phyloP scores from a whole-genome alignment of 805 yeast species.

The Ogataea methanolica region DNA sequence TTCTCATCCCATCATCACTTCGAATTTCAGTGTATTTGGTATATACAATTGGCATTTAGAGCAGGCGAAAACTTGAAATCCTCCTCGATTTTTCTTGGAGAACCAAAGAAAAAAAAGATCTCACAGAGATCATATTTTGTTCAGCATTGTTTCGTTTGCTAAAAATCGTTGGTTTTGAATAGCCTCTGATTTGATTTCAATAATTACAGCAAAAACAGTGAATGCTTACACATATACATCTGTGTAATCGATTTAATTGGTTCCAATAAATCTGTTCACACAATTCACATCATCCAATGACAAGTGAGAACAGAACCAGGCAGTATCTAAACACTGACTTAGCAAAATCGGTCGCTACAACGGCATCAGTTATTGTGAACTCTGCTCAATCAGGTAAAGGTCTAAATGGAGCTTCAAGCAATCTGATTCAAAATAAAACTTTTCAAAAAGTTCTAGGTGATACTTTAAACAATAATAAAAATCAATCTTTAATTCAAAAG shows the following conservation, averaged over 20 bases:
- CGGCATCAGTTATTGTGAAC: constrained; percentile 48
- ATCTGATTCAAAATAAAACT: constrained; percentile 21
- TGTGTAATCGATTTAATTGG: background rate
- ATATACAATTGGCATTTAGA: too few species aligned
- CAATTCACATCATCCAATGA: background rate
- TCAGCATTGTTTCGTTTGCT: too few species aligned
- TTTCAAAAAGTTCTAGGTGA: constrained; percentile 46
- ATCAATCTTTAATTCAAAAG: constrained; percentile 18
- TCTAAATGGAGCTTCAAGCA: constrained; percentile 9
- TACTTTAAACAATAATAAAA: constrained; percentile 32
- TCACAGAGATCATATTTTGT: too few species aligned
- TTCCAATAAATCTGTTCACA: background rate
- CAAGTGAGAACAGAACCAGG: background rate
- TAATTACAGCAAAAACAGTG: too few species aligned
- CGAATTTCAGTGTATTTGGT: too few species aligned
- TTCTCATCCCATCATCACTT: too few species aligned
- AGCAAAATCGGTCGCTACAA: constrained; percentile 47
- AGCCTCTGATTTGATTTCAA: too few species aligned
- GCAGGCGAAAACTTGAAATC: too few species aligned
- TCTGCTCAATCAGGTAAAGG: constrained; percentile 20
- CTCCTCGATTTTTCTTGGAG: too few species aligned
- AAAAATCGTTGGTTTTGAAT: too few species aligned
- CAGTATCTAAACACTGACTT: constrained; percentile 25
- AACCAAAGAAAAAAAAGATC: too few species aligned
- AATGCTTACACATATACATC: too few species aligned